Base-by-base conservation (phyloP, 495 filamentous ascomycete species). In the Hypoxylon rickii region DNA sequence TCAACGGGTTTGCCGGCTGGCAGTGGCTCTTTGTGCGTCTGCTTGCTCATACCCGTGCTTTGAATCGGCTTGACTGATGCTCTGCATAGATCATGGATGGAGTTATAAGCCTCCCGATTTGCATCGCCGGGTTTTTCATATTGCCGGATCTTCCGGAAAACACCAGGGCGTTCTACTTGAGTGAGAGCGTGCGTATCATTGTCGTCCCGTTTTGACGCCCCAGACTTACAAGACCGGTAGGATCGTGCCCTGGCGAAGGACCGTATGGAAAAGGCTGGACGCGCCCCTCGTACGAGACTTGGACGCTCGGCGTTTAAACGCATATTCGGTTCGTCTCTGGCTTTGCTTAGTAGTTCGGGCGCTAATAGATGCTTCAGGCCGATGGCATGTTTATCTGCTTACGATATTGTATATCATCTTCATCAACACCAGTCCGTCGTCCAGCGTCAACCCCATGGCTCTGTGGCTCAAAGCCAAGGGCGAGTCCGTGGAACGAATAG, bases 321-420 rank as follows among this genome's bases (percentile, higher is more conserved):
- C 21, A 84, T 84, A 17, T 74, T 84, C n/a, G 67, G 55, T 51
- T n/a, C 41, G 32, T 57, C 39, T 56, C 18, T 31, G 17, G 3
- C 13, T n/a, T 61, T 50, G 41, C 44, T 17, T 34, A 16, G n/a
- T 48, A 7, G 43, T 19, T 7, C 31, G 16, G 6, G 10, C 18
- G 40, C 24, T 65, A 43, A 56, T 10, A 3, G 8, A 5, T 2
- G 32, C 15, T 2, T 22, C 22, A 65, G 62, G 58, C 1, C 76
- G 75, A 8, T 82, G 77, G 75, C 79, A 77, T 53, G 76, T 80
- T 5, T 81, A 78, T 43, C 65, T 77, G 3, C 61, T 82, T 11
- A 73, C 69, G 0, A 18, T 76, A 0, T 49, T 77, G 4, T 81
- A 81, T 44, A 65, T 79, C 31, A 62, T 65, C 6, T 51, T 55